Evolutionary conservation across 2,329 filamentous ascomycete genomes (phyloP).

Genomic region (Trichophyton schoenleinii): DNA sequence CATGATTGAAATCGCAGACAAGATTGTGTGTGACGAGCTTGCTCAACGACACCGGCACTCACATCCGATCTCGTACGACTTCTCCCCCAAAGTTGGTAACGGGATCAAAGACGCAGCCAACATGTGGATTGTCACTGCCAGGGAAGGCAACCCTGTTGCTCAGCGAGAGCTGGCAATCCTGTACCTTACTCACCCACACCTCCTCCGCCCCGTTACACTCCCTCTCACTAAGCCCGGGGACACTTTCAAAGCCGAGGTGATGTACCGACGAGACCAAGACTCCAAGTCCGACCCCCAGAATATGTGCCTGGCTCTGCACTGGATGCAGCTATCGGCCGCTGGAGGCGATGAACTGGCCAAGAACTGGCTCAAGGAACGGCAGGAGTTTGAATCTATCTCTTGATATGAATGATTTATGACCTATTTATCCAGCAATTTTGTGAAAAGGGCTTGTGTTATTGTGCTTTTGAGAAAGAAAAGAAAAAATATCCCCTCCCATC

Average conservation of each 20-base stretch:
- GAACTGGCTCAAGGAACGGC: conserved; percentile 63
- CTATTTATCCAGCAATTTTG: not conserved
- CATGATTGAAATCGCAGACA: conserved; percentile 64
- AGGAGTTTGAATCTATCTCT: conserved; percentile 49
- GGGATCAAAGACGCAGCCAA: conserved; percentile 60
- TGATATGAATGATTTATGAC: conserved; percentile 19
- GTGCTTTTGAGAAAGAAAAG: conserved; percentile 2
- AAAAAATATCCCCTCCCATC: conserved; percentile 7
- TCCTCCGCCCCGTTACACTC: conserved; percentile 64
- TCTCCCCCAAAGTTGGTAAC: conserved; percentile 20
- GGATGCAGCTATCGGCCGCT: conserved; percentile 81
- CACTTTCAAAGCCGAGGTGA: conserved; percentile 79
- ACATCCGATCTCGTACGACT: conserved; percentile 21
- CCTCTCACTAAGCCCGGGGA: conserved; percentile 75
- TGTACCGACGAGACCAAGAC: conserved; percentile 52
- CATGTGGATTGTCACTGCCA: conserved; percentile 88
- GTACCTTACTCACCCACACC: conserved; percentile 81
- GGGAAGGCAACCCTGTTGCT: conserved; percentile 76
- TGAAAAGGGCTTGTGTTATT: conserved; percentile 8
- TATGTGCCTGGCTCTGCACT: conserved; percentile 91
- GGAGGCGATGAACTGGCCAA: conserved; percentile 79
- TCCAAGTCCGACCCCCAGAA: conserved; percentile 67
- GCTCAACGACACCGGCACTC: conserved; percentile 24
- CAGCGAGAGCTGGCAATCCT: conserved; percentile 89
- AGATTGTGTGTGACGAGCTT: conserved; percentile 49